These are phyloP conservation scores for Ogataea pini DNA, from an alignment of 805 yeast species.

Conservation along the genomic window DNA sequence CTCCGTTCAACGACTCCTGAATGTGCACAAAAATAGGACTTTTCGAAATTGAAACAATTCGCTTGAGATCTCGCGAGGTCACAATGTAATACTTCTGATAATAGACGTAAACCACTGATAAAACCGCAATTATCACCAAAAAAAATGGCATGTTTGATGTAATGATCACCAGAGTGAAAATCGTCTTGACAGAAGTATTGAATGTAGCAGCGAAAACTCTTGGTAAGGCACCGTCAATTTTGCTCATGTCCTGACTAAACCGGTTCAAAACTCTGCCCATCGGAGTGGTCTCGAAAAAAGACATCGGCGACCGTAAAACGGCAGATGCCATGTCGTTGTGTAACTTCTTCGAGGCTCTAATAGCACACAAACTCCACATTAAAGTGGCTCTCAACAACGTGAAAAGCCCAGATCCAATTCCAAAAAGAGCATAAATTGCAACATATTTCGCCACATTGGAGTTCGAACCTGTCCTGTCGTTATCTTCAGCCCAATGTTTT, in stretches of 20 bases:
- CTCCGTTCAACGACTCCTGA: slow-evolving; percentile 78
- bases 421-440: slow-evolving; percentile 55
- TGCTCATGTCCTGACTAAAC: slow-evolving; percentile 62
- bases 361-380: slow-evolving; percentile 51
- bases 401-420: slow-evolving; percentile 51
- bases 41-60: slow-evolving; percentile 66
- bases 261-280: slow-evolving; percentile 65
- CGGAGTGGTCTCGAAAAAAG: slow-evolving; percentile 70
- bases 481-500: slow-evolving; percentile 66
- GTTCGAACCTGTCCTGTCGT: slow-evolving; percentile 45
- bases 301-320: slow-evolving; percentile 61
- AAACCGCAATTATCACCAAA: slow-evolving; percentile 44
- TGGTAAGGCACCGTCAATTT: slow-evolving; percentile 59
- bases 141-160: slow-evolving; percentile 57
- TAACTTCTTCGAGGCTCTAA: slow-evolving; percentile 54
- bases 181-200: slow-evolving; percentile 43
- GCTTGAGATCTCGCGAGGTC: slow-evolving; percentile 75
- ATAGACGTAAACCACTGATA: slow-evolving; percentile 61
- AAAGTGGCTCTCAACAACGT: slow-evolving; percentile 47
- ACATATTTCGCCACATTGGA: slow-evolving; percentile 47
- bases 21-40: slow-evolving; percentile 82
- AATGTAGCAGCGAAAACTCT: slow-evolving; percentile 51
- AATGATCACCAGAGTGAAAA: slow-evolving; percentile 53
- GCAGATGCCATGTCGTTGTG: slow-evolving; percentile 59
- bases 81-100: slow-evolving; percentile 71